These are phyloP conservation scores for Pestalotiopsis sp. DNA, from an alignment of 2,329 filamentous ascomycete genomes.

Conservation along the genomic window DNA sequence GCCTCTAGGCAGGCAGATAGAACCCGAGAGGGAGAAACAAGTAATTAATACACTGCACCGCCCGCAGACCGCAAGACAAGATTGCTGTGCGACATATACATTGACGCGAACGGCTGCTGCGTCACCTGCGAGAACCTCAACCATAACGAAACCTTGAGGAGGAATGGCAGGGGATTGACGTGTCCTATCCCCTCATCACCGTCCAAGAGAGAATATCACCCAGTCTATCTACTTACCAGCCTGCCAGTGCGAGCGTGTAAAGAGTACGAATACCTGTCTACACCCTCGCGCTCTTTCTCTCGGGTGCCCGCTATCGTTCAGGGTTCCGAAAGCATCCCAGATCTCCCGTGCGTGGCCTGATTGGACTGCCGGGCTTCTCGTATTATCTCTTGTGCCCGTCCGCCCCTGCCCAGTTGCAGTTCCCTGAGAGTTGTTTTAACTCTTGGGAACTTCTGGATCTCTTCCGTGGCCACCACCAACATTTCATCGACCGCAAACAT, in stretches of 20 bases:
- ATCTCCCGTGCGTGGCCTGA: not conserved
- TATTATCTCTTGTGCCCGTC: not conserved
- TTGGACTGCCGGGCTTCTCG: not conserved
- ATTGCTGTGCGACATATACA: not conserved
- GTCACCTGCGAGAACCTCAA: slow-evolving; percentile 9
- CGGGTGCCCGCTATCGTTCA: not conserved
- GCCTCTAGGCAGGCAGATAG: not conserved
- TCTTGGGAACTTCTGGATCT: not conserved
- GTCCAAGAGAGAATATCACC: not conserved
- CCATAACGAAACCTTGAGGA: slow-evolving; percentile 6
- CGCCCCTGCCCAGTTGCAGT: not conserved
- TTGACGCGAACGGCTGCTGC: slow-evolving; percentile 4
- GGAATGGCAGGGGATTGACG: not conserved
- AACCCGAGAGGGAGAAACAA: not conserved
- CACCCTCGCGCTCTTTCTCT: not conserved
- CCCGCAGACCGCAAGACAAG: not conserved
- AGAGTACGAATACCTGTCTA: not conserved
- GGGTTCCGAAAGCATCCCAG: not conserved
- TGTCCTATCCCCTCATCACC: not conserved
- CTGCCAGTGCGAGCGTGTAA: not conserved
- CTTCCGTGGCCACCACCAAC: not conserved
- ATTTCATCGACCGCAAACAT: not conserved
- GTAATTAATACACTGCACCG: not conserved
- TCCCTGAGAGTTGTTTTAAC: not conserved
- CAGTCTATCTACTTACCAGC: not conserved